Conservation (phyloP, 1,284 basidiomycete genomes). For the Tilletia setariae region DNA sequence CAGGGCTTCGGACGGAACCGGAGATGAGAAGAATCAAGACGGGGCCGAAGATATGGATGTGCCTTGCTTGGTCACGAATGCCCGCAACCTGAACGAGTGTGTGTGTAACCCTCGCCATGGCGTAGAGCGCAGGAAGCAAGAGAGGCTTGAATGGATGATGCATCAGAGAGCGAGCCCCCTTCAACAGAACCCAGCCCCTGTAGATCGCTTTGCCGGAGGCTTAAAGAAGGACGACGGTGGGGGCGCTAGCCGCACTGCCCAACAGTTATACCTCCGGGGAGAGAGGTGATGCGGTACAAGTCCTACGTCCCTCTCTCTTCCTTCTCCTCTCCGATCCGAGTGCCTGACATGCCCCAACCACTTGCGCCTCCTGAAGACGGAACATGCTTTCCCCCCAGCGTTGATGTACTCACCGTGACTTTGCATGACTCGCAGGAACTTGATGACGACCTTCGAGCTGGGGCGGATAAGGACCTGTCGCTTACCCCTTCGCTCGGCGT, state of each 20-base stretch:
- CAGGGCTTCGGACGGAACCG: too few species aligned
- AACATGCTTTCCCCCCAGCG: too few species aligned
- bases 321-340: neutral
- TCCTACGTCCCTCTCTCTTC: too few species aligned
- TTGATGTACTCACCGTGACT: conserved; percentile 55
- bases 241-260: conserved; percentile 39
- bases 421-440: conserved; percentile 55
- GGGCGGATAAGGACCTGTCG: conserved; percentile 54
- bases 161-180: neutral
- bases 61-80: too few species aligned
- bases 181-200: too few species aligned
- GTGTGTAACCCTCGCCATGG: too few species aligned
- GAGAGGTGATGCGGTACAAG: too few species aligned
- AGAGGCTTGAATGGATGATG: neutral
- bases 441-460: conserved; percentile 54
- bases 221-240: conserved; percentile 52
- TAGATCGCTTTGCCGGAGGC: conserved; percentile 50
- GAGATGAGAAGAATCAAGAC: too few species aligned
- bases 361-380: neutral
- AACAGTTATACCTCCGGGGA: conserved; percentile 53
- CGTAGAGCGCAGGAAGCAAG: too few species aligned
- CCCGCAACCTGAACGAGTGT: too few species aligned
- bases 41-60: too few species aligned
- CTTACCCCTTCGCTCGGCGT: conserved; percentile 55
- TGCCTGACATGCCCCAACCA: neutral